Evolutionary conservation across 495 filamentous ascomycete genomes (phyloP).

Genomic region (Tuber calosporum): DNA sequence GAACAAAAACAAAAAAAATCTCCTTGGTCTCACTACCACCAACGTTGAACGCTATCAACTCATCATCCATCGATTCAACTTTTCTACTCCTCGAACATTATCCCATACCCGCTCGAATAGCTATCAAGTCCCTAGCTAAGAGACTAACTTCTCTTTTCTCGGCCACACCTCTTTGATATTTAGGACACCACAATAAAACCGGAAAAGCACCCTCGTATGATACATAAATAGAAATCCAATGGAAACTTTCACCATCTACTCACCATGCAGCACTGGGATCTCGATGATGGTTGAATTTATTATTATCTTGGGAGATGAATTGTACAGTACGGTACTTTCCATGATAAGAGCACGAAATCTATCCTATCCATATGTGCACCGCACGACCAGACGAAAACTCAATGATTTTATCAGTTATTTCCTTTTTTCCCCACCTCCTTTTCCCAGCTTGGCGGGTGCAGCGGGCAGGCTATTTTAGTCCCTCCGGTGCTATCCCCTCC

Average conservation of each 20-base stretch:
- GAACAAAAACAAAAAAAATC: neutral
- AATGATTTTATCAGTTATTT: neutral
- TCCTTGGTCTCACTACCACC: neutral
- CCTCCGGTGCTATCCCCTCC: neutral
- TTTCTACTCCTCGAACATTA: neutral
- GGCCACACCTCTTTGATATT: neutral
- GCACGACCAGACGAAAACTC: neutral
- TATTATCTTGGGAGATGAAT: neutral
- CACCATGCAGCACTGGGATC: neutral
- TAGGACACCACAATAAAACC: neutral
- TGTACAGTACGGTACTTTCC: neutral
- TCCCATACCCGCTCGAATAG: neutral
- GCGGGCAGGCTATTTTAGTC: neutral
- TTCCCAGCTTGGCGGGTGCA: neutral
- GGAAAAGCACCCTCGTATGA: neutral
- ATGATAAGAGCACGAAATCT: neutral
- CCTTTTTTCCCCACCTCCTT: neutral
- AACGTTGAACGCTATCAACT: neutral
- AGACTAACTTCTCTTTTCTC: neutral
- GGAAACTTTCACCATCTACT: neutral
- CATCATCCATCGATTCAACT: neutral
- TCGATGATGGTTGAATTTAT: neutral
- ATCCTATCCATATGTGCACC: neutral
- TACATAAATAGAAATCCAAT: neutral
- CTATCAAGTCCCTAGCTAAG: neutral